Evolutionary conservation across 129 eudicot species (phyloP).

Genomic region (Chrysanthemum makinoi): DNA sequence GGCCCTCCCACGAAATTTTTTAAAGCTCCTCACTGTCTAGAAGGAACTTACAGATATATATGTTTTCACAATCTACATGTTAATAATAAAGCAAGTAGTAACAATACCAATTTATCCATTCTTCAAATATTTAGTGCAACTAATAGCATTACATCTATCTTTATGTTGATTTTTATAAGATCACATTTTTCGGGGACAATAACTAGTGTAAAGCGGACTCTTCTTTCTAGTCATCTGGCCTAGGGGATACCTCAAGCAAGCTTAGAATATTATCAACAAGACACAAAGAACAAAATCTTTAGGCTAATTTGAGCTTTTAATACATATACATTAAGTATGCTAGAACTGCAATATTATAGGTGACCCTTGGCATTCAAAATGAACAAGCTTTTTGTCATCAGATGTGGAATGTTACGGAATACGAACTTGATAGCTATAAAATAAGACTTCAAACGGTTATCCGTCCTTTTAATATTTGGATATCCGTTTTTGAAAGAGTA

Average conservation of each 20-base stretch:
- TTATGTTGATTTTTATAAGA: neutral
- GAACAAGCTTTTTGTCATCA: conserved; percentile 7
- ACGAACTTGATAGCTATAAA: neutral
- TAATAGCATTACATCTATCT: conserved; percentile 11
- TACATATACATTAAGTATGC: neutral
- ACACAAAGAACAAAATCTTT: neutral
- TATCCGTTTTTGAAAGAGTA: neutral
- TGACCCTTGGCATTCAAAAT: neutral
- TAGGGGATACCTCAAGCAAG: neutral
- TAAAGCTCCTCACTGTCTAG: neutral
- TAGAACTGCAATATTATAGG: neutral
- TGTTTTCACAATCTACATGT: neutral
- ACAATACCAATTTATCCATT: conserved; percentile 3
- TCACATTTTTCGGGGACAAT: conserved; percentile 1
- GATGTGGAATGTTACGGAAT: neutral
- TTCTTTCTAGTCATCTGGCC: neutral
- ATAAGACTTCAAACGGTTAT: conserved; percentile 5
- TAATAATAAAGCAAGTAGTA: neutral
- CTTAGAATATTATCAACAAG: neutral
- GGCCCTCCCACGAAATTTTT: too few relatives aligned
- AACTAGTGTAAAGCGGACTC: neutral
- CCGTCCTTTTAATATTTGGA: conserved; percentile 1
- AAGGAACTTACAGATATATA: conserved; percentile 20
- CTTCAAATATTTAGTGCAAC: neutral
- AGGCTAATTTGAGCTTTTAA: neutral